These are phyloP conservation scores for Rubus parviflorus DNA, from an alignment of 306 rosid species.

Conservation along the genomic window DNA sequence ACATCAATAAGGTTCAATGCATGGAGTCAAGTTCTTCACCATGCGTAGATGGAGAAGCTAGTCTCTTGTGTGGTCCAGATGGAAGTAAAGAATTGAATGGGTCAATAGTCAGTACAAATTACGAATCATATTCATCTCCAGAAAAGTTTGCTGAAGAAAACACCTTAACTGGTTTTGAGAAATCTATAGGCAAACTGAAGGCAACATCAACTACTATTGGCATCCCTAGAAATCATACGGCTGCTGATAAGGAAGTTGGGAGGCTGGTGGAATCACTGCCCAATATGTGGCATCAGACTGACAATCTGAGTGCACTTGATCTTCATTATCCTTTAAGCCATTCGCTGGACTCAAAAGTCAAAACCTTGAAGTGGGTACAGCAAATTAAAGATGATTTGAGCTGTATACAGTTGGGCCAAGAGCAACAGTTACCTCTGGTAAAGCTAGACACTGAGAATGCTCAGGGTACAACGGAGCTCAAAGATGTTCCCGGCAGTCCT, in stretches of 20 bases:
- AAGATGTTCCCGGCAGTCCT: constrained; percentile 34
- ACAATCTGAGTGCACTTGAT: constrained; percentile 27
- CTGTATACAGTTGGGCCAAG: constrained; percentile 35
- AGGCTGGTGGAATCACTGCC: constrained; percentile 63
- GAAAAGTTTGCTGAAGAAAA: constrained; percentile 28
- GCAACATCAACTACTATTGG: constrained; percentile 43
- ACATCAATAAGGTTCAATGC: constrained; percentile 24
- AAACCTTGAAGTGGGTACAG: constrained; percentile 31
- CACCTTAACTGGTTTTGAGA: constrained; percentile 29
- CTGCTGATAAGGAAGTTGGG: constrained; percentile 36
- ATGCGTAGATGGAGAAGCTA: constrained; percentile 35
- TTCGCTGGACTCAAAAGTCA: constrained; percentile 55
- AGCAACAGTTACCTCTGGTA: constrained; percentile 36
- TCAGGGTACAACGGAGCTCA: constrained; percentile 39
- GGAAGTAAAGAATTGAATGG: constrained; percentile 32
- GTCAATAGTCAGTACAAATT: constrained; percentile 18
- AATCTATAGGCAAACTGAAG: constrained; percentile 24
- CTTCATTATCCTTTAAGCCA: constrained; percentile 46
- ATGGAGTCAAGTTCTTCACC: constrained; percentile 36
- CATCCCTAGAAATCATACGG: constrained; percentile 40
- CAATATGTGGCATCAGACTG: constrained; percentile 35
- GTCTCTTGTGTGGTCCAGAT: constrained; percentile 28
- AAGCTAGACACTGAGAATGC: constrained; percentile 29
- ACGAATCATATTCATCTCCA: constrained; percentile 25
- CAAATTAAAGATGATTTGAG: constrained; percentile 38